A percentile compares a stretch with the other conserved stretches of the same genome.
Conservation (phyloP, 345 rosid genomes). For the Murraya koenigii region DNA sequence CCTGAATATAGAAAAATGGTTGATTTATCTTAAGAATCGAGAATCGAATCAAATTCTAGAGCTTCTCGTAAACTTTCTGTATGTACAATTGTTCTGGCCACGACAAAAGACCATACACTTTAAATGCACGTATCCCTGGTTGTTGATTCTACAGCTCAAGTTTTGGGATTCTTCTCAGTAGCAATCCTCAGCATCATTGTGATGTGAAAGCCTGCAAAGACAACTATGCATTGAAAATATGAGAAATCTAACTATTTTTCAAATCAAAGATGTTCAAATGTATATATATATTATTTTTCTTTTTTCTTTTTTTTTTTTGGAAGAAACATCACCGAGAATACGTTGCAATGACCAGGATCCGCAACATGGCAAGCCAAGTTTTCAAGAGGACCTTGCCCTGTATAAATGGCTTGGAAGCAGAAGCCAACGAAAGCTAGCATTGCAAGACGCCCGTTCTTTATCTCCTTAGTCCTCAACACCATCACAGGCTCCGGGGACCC, state of each 20-base stretch:
- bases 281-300: too few relatives aligned
- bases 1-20: too few relatives aligned
- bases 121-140: background rate
- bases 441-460: slow-evolving; percentile 87
- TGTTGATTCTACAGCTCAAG: background rate
- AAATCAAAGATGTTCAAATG: background rate
- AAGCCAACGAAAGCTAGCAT: slow-evolving; percentile 93
- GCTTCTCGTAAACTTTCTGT: background rate
- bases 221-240: background rate
- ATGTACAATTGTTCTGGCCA: background rate
- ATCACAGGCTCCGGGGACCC: slow-evolving; percentile 95
- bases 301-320: background rate
- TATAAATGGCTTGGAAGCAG: slow-evolving; percentile 80
- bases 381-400: slow-evolving; percentile 66
- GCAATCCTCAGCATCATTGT: slow-evolving; percentile 16
- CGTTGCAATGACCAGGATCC: slow-evolving; percentile 93
- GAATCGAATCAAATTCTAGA: background rate
- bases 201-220: slow-evolving; percentile 66
- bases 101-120: background rate
- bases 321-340: slow-evolving; percentile 60
- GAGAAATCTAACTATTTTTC: background rate
- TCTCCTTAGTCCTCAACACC: slow-evolving; percentile 93
- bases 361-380: slow-evolving; percentile 87
- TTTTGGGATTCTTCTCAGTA: background rate
- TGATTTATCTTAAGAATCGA: background rate